These are phyloP conservation scores for Vaccinium vitisidaea DNA, from an alignment of 148 eudicot genomes.

Conservation along the genomic window DNA sequence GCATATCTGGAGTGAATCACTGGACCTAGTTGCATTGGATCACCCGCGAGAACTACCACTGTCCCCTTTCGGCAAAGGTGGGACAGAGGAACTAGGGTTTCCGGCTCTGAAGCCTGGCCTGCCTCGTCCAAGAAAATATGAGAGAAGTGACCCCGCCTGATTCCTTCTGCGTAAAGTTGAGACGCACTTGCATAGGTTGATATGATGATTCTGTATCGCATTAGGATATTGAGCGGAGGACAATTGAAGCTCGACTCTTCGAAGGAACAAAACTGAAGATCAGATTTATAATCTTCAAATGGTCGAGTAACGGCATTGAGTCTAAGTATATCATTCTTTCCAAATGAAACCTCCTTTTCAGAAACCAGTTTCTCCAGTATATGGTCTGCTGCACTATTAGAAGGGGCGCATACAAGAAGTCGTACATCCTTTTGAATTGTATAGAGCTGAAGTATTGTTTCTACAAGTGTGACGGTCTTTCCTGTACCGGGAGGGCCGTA, in stretches of 20 bases:
- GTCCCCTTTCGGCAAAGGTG: conserved; percentile 47
- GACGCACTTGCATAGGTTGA: conserved; percentile 79
- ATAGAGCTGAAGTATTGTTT: conserved; percentile 74
- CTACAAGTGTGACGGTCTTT: conserved; percentile 79
- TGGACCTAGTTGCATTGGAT: conserved; percentile 91
- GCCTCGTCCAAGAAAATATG: conserved; percentile 91
- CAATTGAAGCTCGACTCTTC: conserved; percentile 56
- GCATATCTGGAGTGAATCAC: conserved; percentile 69
- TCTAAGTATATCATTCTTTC: conserved; percentile 52
- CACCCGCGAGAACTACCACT: conserved; percentile 90
- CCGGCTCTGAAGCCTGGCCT: conserved; percentile 99
- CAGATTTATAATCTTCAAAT: conserved; percentile 59
- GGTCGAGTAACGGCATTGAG: conserved; percentile 82
- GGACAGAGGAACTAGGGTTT: conserved; percentile 87
- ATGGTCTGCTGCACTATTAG: conserved; percentile 92
- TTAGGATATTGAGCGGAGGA: conserved; percentile 42
- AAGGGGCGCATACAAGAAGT: conserved; percentile 84
- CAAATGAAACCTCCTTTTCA: conserved; percentile 26
- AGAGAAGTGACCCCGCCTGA: conserved; percentile 67
- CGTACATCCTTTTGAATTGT: conserved; percentile 22
- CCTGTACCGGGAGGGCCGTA: conserved; percentile 99
- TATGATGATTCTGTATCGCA: conserved; percentile 51
- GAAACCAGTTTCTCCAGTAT: conserved; percentile 55
- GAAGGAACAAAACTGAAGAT: conserved; percentile 42
- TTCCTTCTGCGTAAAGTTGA: conserved; percentile 64